Evolutionary conservation across 1,284 basidiomycete species (phyloP).

Genomic region (Athelia sp.): DNA sequence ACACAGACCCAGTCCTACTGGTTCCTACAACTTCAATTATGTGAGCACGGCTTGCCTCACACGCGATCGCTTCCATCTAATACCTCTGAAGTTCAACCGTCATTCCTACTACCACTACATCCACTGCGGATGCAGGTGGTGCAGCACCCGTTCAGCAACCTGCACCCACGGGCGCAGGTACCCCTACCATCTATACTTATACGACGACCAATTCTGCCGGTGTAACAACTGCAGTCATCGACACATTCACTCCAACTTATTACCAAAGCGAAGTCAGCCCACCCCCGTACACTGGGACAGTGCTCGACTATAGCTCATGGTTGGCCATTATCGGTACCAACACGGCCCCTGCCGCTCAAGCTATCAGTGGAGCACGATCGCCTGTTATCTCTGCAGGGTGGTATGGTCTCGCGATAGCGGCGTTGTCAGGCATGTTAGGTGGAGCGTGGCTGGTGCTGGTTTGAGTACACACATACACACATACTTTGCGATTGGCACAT

Average conservation of each 20-base stretch:
- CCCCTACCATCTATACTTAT: constrained; percentile 51
- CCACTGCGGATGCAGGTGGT: constrained; percentile 8
- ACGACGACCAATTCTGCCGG: constrained; percentile 58
- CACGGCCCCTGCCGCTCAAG: constrained; percentile 25
- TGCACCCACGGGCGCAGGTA: constrained; percentile 35
- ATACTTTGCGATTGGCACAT: not conserved
- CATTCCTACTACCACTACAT: constrained; percentile 17
- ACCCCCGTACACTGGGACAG: constrained; percentile 39
- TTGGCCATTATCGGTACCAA: constrained; percentile 36
- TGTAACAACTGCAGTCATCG: constrained; percentile 36
- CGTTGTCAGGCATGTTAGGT: constrained; percentile 24
- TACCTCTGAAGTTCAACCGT: constrained; percentile 12
- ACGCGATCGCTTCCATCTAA: not conserved
- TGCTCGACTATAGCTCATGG: constrained; percentile 52
- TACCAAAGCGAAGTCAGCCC: constrained; percentile 34
- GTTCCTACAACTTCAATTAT: constrained; percentile 38
- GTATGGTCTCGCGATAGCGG: constrained; percentile 22
- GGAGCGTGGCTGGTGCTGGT: constrained; percentile 27
- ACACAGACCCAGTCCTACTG: constrained; percentile 35
- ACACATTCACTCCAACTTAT: constrained; percentile 50
- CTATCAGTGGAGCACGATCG: constrained; percentile 11
- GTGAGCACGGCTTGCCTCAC: constrained; percentile 26
- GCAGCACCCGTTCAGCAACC: constrained; percentile 26
- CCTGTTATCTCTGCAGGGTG: constrained; percentile 20
- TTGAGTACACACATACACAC: constrained; percentile 6